These are phyloP conservation scores for Sutorius australiensis DNA, from an alignment of 768 basidiomycete species.

Conservation along the genomic window DNA sequence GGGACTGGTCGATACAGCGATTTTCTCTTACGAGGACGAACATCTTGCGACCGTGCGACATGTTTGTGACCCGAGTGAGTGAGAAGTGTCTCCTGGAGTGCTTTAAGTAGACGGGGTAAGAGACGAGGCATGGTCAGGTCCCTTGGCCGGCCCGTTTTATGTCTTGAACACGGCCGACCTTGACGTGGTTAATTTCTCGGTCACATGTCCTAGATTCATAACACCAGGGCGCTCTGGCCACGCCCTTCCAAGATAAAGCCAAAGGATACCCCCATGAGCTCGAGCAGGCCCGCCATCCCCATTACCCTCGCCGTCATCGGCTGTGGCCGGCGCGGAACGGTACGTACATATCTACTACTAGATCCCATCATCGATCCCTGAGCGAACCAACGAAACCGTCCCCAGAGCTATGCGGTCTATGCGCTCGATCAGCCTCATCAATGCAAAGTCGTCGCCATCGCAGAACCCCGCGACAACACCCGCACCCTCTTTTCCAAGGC, in stretches of 20 bases:
- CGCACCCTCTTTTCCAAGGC: conserved; percentile 51
- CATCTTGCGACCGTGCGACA: conserved; percentile 11
- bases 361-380: background rate
- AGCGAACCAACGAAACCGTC: background rate
- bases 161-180: too few species aligned
- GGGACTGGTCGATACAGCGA: conserved; percentile 33
- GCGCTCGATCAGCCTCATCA: conserved; percentile 53
- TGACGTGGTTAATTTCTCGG: background rate
- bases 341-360: conserved; percentile 26
- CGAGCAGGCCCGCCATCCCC: conserved; percentile 28
- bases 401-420: conserved; percentile 61
- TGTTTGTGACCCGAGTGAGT: conserved; percentile 5
- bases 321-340: conserved; percentile 80
- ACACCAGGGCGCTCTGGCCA: conserved; percentile 35
- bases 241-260: conserved; percentile 28
- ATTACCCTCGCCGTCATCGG: conserved; percentile 77
- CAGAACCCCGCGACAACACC: conserved; percentile 74
- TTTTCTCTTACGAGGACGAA: conserved; percentile 25
- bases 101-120: conserved; percentile 57
- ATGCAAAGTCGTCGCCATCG: conserved; percentile 81
- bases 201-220: conserved; percentile 26
- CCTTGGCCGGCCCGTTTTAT: background rate
- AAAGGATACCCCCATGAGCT: conserved; percentile 14
- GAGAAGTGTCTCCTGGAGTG: conserved; percentile 32
- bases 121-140: conserved; percentile 59